Percentiles rank a stretch among this genome's conserved stretches.
These are phyloP conservation scores for Mycena rosella DNA, from an alignment of 768 basidiomycete species.

Conservation along the genomic window DNA sequence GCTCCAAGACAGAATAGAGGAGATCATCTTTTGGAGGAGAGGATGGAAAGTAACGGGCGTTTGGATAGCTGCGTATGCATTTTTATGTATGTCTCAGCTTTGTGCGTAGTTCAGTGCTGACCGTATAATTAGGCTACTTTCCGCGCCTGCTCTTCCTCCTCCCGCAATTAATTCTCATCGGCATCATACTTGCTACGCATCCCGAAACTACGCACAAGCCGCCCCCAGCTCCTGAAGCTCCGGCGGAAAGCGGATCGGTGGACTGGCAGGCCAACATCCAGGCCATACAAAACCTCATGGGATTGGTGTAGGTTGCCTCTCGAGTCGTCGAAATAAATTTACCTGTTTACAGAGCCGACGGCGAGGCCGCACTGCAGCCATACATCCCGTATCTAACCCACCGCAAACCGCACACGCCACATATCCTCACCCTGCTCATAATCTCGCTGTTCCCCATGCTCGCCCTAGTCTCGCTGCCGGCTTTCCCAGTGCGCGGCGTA, in stretches of 20 bases:
- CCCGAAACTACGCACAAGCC: constrained; percentile 54
- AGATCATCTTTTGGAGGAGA: constrained; percentile 85
- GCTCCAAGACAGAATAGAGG: constrained; percentile 90
- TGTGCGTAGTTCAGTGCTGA: too few species aligned
- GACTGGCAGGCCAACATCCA: constrained; percentile 92
- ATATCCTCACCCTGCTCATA: constrained; percentile 64
- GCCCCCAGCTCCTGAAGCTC: constrained; percentile 33
- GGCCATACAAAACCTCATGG: constrained; percentile 94
- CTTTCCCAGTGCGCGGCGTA: constrained; percentile 62
- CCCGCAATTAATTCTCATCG: constrained; percentile 73
- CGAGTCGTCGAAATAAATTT: background rate
- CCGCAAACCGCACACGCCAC: constrained; percentile 64
- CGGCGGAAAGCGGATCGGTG: constrained; percentile 63
- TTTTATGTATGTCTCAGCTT: constrained; percentile 71
- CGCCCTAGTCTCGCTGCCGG: constrained; percentile 57
- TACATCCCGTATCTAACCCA: constrained; percentile 62
- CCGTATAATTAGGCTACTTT: constrained; percentile 80
- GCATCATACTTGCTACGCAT: constrained; percentile 76
- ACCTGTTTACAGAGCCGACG: constrained; percentile 65
- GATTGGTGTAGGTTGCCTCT: constrained; percentile 68
- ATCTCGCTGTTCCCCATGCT: constrained; percentile 65
- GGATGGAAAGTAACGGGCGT: constrained; percentile 78
- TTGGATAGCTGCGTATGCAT: constrained; percentile 84
- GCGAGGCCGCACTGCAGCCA: constrained; percentile 66
- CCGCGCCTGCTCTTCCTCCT: constrained; percentile 79